phyloP scores from a whole-genome alignment of 2,329 filamentous ascomycete genomes.

The Colletotrichum kahawae region DNA sequence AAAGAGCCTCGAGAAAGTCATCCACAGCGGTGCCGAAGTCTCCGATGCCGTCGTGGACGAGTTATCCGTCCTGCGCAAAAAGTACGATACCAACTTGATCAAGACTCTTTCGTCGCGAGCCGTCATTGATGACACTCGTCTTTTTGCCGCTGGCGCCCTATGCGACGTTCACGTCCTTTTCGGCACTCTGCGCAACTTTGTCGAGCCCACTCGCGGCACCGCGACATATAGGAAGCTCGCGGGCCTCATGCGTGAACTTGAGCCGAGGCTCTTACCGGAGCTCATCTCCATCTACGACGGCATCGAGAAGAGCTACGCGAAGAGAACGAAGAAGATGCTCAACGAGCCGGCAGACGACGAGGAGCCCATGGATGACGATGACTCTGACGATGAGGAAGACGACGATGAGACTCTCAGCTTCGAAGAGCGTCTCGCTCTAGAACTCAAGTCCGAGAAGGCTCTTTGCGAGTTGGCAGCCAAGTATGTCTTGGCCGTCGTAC shows the following conservation, averaged over 20 bases:
- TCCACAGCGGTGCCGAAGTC: constrained; percentile 61
- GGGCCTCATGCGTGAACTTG: constrained; percentile 72
- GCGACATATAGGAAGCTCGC: constrained; percentile 42
- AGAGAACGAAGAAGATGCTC: constrained; percentile 65
- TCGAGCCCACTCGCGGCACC: constrained; percentile 39
- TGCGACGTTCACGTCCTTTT: constrained; percentile 86
- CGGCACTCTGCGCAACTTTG: constrained; percentile 67
- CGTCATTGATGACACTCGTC: constrained; percentile 77
- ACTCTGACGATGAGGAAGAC: constrained; percentile 58
- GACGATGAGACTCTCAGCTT: constrained; percentile 58
- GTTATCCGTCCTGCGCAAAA: constrained; percentile 59
- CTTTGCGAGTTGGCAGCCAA: constrained; percentile 87
- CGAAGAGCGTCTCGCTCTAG: constrained; percentile 65
- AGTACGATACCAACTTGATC: constrained; percentile 67
- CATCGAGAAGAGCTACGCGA: constrained; percentile 79
- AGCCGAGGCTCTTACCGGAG: constrained; percentile 65
- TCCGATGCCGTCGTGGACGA: constrained; percentile 64
- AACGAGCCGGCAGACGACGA: constrained; percentile 74
- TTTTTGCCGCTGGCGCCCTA: constrained; percentile 76
- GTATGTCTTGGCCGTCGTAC: constrained; percentile 80
- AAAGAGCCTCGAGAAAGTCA: constrained; percentile 59
- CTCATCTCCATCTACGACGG: constrained; percentile 79
- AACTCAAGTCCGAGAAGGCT: constrained; percentile 80
- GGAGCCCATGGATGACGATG: constrained; percentile 70
- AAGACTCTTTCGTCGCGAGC: constrained; percentile 71